Percentiles rank a stretch among this genome's conserved stretches.
Conservation (phyloP, 2,329 filamentous ascomycete species). For the Paecilomyces dactylethromorphus region DNA sequence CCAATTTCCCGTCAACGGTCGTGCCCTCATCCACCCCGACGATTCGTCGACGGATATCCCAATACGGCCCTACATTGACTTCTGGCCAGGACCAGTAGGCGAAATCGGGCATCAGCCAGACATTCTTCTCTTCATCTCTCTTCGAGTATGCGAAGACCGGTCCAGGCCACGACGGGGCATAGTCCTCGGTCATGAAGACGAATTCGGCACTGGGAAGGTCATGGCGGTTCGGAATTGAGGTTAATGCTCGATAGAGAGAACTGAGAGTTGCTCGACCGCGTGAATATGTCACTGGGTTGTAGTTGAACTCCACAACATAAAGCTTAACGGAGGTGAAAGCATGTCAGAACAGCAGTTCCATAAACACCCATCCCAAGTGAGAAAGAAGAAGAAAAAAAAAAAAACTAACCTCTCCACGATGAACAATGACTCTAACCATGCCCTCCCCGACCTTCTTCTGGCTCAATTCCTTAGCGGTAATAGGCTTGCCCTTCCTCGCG, state of each 20-base stretch:
- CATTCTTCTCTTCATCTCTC: conserved; percentile 23
- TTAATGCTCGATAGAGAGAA: conserved; percentile 43
- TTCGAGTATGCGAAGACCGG: conserved; percentile 32
- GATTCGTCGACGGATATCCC: conserved; percentile 35
- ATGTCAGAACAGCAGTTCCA: not conserved
- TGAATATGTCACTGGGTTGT: conserved; percentile 26
- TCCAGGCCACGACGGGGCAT: conserved; percentile 24
- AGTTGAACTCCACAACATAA: conserved; percentile 29
- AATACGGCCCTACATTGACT: conserved; percentile 38
- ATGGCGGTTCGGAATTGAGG: conserved; percentile 29
- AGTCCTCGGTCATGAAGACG: conserved; percentile 42
- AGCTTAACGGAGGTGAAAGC: conserved; percentile 15
- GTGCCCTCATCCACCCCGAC: conserved; percentile 28
- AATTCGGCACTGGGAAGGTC: conserved; percentile 45
- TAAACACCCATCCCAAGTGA: not conserved
- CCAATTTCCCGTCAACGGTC: conserved; percentile 12
- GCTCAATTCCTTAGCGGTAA: conserved; percentile 29
- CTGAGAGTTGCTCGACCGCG: conserved; percentile 39
- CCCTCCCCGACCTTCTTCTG: conserved; percentile 24
- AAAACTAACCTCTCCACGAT: conserved; percentile 27
- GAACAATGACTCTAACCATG: conserved; percentile 30
- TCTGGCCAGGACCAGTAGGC: conserved; percentile 50
- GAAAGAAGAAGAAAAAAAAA: too few species aligned
- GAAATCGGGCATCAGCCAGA: conserved; percentile 50
- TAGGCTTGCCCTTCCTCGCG: conserved; percentile 15